Evolutionary conservation across 2,329 filamentous ascomycete genomes (phyloP), one percentile per base, ranked within the genome.

Genomic region (Verticillium klebahnii): DNA sequence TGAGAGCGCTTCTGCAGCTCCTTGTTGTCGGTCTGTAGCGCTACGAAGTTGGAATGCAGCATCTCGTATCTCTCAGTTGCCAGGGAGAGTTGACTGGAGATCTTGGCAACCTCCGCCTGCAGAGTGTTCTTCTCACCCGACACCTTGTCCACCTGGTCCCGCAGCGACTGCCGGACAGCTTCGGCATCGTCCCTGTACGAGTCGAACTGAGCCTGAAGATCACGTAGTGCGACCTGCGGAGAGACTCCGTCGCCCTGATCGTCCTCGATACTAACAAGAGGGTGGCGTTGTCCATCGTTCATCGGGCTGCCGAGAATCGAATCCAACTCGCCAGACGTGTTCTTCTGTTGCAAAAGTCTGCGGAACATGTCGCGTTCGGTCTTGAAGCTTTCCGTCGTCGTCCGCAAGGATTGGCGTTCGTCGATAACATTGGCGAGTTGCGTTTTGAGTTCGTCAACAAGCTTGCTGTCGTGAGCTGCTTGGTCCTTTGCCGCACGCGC

Each of bases 291-390:
- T 56, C 73, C 77, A 17, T 85, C 83, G 63, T 89, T 86, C 36
- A 90, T 77, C 19, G 90, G 91, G 68, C 89, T 87, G 1, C 89
- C 91, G 70, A 96, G 88, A 58, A 88, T 81, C 1, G 88, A 88
- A 17, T 85, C 83, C 52, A 89, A 80, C 63, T 93, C 89, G 14
- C 78, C 81, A 72, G 85, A 72, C 71, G 84, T 70, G 71, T 81
- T 73, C 77, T 88, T 75, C 65, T 95, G 91, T 67, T 94, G 91
- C 34, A 97, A 85, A 80, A 98, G 93, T 59, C 93, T 92, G 25
- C 94, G 89, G 88, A 97, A 98, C 86, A 97, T 97, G 72, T 99
- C 94, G 65, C 95, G 89, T 77, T 99, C 95, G 69, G 93, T 92
- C 72, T 95, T 92, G 74, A 96, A 97, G 73, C 92, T 96, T 78